Evolutionary conservation across 345 rosid genomes (phyloP), one percentile per base, ranked within the genome.

Genomic region (Linum tenue): DNA sequence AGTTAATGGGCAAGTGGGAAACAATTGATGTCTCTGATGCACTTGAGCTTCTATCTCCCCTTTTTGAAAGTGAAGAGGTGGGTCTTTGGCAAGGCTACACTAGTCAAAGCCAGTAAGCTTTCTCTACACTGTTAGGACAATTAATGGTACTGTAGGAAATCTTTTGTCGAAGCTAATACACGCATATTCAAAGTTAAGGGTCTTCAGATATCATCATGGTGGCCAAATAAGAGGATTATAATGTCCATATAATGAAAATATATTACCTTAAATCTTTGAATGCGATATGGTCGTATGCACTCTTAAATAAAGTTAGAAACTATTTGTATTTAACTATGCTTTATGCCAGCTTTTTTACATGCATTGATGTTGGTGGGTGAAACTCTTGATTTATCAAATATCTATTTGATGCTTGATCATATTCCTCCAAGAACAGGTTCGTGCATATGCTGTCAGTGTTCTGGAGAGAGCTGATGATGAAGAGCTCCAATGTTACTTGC

Each of bases 391-490:
- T 48, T 41, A 41, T 41, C 44, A 41, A 8, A 4, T 41, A 4
- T 41, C 9, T 41, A 41, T 8, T 41, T 41, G 44, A 41, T 8
- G 14, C 9, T 12, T 48, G 53, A 9, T 48, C 53, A 48, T 48
- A 48, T 48, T 48, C 14, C 9, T 48, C 53, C 14, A 15, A 48
- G 53, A 73, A 71, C 81, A 94, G 99, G 99, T 94, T 64, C 95
- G 97, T 74, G 99, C 97, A 72, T 90, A 88, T 83, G 97, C 97
- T 76, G 99, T 94, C 66, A 83, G 92, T 71, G 91, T 94, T 77
- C 96, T 92, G 74, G 97, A 86, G 75, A 84, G 98, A 75, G 98
- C 97, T 66, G 98, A 88, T 76, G 98, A 94, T 76, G 99, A 88
- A 73, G 99, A 94, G 72, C 95, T 94, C 61, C 92, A 88, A 81